Base-by-base conservation (phyloP, 306 rosid genomes). In the Inga leiocalycina region DNA sequence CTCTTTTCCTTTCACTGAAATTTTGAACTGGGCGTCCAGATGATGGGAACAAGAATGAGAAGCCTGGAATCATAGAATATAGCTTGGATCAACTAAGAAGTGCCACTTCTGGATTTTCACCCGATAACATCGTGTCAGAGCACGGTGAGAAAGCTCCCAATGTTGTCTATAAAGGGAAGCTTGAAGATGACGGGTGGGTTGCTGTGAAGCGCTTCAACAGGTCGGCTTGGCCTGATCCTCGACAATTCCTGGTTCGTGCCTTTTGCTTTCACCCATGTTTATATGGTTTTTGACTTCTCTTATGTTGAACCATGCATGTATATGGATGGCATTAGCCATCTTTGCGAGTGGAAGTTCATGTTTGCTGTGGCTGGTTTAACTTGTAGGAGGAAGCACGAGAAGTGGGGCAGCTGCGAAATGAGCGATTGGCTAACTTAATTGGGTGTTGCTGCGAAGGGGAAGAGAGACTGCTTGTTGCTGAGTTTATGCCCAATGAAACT, bases 101-200 rank as follows among this genome's bases (percentile, higher is more conserved):
- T 67, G 98, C 98, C 48, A 94, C 99, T 68, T 88, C 89, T 10
- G 99, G 94, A 35, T 97, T 97, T 82, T 97, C 95, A 85, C 77
- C 94, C 3, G 97, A 94, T 78, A 90, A 90, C 89, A 91, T 97
- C 68, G 99, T 97, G 9, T 97, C 99, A 20, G 99, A 97, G 84
- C 99, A 97, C 54, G 99, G 99, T 3, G 99, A 94, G 89, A 97
- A 92, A 82, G 99, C 99, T 89, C 99, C 99, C 2, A 97, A 97
- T 89, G 97, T 97, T 84, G 99, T 97, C 20, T 97, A 92, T 70
- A 86, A 74, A 87, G 99, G 99, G 30, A 82, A 68, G 84, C 88
- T 97, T 79, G 93, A 90, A 12, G 98, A 91, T 45, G 97, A 90
- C 65, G 80, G 80, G 67, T 87, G 81, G 83, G 79, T 97, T 83